Evolutionary conservation across 2,329 filamentous ascomycete species (phyloP), one percentile per base, ranked within the genome.

Genomic region (Botrytis squamosa): DNA sequence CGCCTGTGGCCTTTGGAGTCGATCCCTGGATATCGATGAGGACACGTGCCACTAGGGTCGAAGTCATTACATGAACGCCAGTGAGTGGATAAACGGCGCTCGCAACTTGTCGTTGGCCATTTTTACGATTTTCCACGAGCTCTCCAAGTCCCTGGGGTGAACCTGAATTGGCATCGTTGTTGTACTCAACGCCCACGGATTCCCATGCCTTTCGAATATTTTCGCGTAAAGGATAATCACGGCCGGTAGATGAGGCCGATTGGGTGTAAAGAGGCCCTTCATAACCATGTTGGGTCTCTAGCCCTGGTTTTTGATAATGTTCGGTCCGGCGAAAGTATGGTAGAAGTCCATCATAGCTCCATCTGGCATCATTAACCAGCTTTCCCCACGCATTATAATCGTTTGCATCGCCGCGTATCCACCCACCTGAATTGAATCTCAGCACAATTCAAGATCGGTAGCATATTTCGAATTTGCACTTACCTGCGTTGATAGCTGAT

Each of bases 381-480:
- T 80, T 76, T 10, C 80, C 84, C 86, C 85, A 87, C 59, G 82
- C 81, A 33, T 87, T 82, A 76, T 84, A 88, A 75, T 87, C 85
- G 9, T 79, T 77, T 3, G 80, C 79, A 46, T 82, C 81, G 2
- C 85, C 85, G 44, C 85, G 84, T 10, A 83, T 83, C 81, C 85
- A 85, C 20, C 44, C 44, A 20, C 44, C 44, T 46, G 20, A 20
- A 22, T 46, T 46, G 44, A 46, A 42, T 42, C 12, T 42, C 40
- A 42, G 40, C 40, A 42, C 12, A 46, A 20, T 9, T 46, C 7
- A 46, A 20, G 20, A 46, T 46, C 44, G 3, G 7, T 8, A 46
- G 18, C 44, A 9, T 46, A 46, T 46, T 46, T 22, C 20, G 18
- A 46, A 22, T 22, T 3, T 59, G n/a, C 40, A 60, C 65, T 49